A percentile compares a stretch with the other conserved stretches of the same genome.
Conservation (phyloP, 2,329 filamentous ascomycete genomes). For the Diplocarpon rosae region DNA sequence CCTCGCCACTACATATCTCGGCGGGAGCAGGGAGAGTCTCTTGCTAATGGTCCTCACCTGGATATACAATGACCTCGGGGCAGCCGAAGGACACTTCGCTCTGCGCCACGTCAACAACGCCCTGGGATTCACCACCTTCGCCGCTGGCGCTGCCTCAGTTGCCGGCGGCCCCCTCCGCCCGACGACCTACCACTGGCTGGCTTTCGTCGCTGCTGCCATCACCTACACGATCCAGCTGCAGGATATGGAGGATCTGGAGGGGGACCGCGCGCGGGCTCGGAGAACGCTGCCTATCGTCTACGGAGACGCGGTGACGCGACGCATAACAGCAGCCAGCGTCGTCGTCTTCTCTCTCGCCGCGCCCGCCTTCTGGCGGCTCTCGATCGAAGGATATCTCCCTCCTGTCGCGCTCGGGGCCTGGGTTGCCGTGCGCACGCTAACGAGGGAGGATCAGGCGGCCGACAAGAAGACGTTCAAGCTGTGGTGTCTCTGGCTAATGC, state of each 20-base stretch:
- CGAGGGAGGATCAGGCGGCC: not conserved
- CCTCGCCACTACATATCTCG: constrained; percentile 14
- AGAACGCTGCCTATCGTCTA: constrained; percentile 20
- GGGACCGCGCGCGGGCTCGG: constrained; percentile 20
- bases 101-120: constrained; percentile 9
- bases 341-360: not conserved
- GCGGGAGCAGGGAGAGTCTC: constrained; percentile 24
- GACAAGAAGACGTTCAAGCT: constrained; percentile 4
- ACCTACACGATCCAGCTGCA: constrained; percentile 23
- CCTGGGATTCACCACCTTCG: constrained; percentile 16
- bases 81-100: constrained; percentile 6
- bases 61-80: constrained; percentile 13
- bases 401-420: not conserved
- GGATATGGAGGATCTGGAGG: constrained; percentile 25
- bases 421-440: not conserved
- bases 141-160: constrained; percentile 19
- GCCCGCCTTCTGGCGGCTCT: constrained; percentile 3
- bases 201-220: constrained; percentile 3
- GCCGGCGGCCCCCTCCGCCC: constrained; percentile 1
- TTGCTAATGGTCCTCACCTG: constrained; percentile 7
- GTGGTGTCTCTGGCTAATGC: constrained; percentile 4
- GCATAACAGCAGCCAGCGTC: not conserved
- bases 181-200: constrained; percentile 4
- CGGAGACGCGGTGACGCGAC: constrained; percentile 1
- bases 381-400: not conserved